These are phyloP conservation scores for Tephrocybe sp. DNA, from an alignment of 768 basidiomycete genomes.

Conservation along the genomic window DNA sequence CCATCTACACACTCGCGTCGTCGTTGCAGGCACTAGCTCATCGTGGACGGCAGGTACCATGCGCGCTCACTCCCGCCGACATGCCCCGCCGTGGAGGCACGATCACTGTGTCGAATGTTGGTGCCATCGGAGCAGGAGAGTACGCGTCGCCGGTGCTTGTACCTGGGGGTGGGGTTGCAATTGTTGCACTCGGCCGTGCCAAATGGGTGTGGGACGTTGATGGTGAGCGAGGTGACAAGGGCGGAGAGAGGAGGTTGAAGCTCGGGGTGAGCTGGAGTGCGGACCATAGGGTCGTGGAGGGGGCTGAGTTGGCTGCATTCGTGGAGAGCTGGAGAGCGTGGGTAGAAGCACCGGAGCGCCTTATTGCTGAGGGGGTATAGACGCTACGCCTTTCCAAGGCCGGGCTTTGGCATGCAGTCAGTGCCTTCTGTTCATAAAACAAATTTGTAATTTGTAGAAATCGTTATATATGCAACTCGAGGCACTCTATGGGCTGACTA, in stretches of 20 bases:
- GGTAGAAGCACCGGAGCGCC: slow-evolving; percentile 72
- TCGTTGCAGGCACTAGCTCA: slow-evolving; percentile 59
- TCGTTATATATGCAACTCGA: too few relatives aligned
- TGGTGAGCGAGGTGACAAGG: slow-evolving; percentile 38
- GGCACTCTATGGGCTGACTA: too few relatives aligned
- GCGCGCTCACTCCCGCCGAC: slow-evolving; percentile 61
- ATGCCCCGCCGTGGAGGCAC: slow-evolving; percentile 80
- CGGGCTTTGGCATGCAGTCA: too few relatives aligned
- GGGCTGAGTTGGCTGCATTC: slow-evolving; percentile 87
- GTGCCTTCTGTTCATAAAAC: too few relatives aligned
- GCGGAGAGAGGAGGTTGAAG: slow-evolving; percentile 55
- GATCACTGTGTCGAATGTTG: slow-evolving; percentile 80
- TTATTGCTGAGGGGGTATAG: slow-evolving; percentile 57
- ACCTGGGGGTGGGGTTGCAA: slow-evolving; percentile 82
- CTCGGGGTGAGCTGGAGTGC: slow-evolving; percentile 79
- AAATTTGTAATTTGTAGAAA: too few relatives aligned
- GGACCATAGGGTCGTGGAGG: slow-evolving; percentile 87
- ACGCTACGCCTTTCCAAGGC: too few relatives aligned
- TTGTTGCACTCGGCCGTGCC: slow-evolving; percentile 78
- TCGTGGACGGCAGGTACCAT: slow-evolving; percentile 68
- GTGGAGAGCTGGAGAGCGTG: slow-evolving; percentile 82
- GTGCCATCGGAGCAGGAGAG: slow-evolving; percentile 73
- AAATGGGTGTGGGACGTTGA: slow-evolving; percentile 78
- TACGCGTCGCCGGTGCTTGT: slow-evolving; percentile 75
- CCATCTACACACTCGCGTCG: slow-evolving; percentile 62